Evolutionary conservation across 2,329 filamentous ascomycete species (phyloP).

Genomic region (Dichotomopilus funicola): DNA sequence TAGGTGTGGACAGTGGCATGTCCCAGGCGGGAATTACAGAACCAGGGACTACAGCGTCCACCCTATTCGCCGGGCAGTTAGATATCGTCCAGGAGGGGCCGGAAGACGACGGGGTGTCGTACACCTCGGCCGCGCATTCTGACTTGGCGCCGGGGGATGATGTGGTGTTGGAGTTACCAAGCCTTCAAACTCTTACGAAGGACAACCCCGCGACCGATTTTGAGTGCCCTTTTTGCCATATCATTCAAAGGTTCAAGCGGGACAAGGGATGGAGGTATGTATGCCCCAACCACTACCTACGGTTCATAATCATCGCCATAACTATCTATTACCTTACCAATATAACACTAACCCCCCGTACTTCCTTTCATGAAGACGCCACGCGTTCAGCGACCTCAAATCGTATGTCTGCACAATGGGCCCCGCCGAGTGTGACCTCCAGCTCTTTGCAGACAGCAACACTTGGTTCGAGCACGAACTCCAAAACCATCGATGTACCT

Average conservation of each 20-base stretch:
- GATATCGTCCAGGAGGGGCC: neutral
- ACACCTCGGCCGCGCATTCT: neutral
- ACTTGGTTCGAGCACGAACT: conserved; percentile 31
- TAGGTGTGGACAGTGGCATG: neutral
- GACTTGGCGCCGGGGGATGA: neutral
- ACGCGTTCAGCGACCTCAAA: conserved; percentile 30
- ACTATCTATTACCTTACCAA: no score
- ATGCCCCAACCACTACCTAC: no score
- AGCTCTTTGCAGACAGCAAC: conserved; percentile 26
- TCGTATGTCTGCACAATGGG: conserved; percentile 32
- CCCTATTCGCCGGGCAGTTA: neutral
- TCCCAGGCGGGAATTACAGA: neutral
- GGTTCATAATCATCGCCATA: no score
- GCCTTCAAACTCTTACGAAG: neutral
- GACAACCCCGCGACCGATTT: neutral
- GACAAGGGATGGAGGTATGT: neutral
- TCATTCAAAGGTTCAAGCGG: neutral
- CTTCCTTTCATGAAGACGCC: conserved; percentile 1
- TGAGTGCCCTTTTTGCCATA: neutral
- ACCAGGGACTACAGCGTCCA: neutral
- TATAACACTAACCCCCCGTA: no score
- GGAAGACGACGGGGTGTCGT: neutral
- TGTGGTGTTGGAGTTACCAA: neutral
- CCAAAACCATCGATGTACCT: conserved; percentile 27
- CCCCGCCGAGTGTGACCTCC: conserved; percentile 22